Conservation (phyloP, 192 early-diverging fungal genomes). For the Coemansia sp. region DNA sequence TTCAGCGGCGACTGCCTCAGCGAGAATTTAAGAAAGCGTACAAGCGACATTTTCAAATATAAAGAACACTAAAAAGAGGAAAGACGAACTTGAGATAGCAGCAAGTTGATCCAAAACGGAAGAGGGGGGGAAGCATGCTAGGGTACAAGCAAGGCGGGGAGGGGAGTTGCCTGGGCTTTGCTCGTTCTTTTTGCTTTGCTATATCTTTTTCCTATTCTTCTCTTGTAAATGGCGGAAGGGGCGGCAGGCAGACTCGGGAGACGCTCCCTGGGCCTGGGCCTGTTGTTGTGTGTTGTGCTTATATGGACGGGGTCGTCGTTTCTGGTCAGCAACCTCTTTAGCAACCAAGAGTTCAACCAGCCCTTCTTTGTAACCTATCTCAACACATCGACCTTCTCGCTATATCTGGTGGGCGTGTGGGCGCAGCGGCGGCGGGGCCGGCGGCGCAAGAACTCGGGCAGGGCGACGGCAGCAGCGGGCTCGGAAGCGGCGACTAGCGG, state of each 20-base stretch:
- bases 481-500: not conserved
- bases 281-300: conserved; percentile 63
- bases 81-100: no score
- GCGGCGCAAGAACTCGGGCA: conserved; percentile 24
- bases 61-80: not conserved
- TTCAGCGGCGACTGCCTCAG: conserved; percentile 36
- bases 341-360: conserved; percentile 60
- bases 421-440: not conserved
- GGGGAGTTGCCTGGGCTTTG: not conserved
- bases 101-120: no score
- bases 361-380: conserved; percentile 76
- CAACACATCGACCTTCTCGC: conserved; percentile 68
- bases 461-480: not conserved
- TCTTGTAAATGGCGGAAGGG: not conserved
- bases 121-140: no score
- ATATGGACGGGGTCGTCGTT: conserved; percentile 79
- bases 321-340: conserved; percentile 71
- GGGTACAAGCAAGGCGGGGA: not conserved
- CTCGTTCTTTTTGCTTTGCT: not conserved
- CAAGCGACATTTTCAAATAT: conserved; percentile 27
- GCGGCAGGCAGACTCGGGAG: not conserved
- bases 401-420: conserved; percentile 54
- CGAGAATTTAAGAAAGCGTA: conserved; percentile 36
- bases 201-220: not conserved
- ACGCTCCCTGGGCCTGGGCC: conserved; percentile 58